phyloP scores from a whole-genome alignment of 2,329 filamentous ascomycete species.

The Lachnellula occidentalis region DNA sequence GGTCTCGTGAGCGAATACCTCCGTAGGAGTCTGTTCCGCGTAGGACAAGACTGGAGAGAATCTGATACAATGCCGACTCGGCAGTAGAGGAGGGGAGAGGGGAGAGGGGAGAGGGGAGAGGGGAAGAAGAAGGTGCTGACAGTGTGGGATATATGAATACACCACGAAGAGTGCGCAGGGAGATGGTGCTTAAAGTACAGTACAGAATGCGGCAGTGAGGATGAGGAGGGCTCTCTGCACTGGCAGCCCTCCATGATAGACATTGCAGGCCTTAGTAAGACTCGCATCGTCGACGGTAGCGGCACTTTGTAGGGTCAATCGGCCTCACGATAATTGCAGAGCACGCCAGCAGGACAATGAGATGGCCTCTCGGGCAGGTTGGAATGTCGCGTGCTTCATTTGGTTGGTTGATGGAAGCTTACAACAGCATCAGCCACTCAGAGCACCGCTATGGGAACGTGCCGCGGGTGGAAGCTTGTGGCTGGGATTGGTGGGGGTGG shows the following conservation, averaged over 20 bases:
- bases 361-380: background rate
- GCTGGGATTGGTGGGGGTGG: too few species aligned
- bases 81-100: too few species aligned
- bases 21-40: background rate
- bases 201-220: too few species aligned
- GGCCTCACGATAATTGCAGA: background rate
- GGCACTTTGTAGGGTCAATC: background rate
- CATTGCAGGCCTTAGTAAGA: constrained; percentile 1
- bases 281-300: background rate
- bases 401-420: background rate
- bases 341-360: background rate
- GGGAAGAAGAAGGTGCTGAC: constrained; percentile 1
- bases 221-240: background rate
- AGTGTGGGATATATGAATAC: background rate
- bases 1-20: constrained; percentile 14
- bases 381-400: constrained; percentile 10
- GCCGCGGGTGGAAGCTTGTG: too few species aligned
- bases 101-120: constrained; percentile 6
- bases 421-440: background rate
- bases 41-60: constrained; percentile 7
- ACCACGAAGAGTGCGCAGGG: too few species aligned
- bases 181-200: too few species aligned
- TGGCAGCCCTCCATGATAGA: background rate
- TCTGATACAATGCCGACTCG: background rate
- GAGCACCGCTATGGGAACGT: background rate